These are phyloP conservation scores for Parsonsia alboflavescens DNA, from an alignment of 257 asterid genomes.

Conservation along the genomic window DNA sequence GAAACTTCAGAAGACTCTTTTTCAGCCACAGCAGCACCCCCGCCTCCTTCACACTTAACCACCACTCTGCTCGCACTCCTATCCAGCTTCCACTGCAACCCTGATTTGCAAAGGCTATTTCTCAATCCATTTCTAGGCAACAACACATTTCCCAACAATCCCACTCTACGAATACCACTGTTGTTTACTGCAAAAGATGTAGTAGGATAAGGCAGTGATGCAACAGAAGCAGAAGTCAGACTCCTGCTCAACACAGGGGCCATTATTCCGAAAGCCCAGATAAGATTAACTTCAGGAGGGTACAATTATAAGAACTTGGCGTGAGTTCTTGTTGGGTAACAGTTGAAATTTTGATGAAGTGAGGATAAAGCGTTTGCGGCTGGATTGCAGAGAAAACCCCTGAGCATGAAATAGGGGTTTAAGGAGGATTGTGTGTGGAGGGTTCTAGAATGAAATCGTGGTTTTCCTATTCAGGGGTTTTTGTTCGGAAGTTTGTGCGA, in stretches of 20 bases:
- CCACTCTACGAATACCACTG: slow-evolving; percentile 29
- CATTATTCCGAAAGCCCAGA: slow-evolving; percentile 40
- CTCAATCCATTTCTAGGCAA: slow-evolving; percentile 51
- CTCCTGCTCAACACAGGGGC: slow-evolving; percentile 86
- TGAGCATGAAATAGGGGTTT: slow-evolving; percentile 36
- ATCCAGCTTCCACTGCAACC: slow-evolving; percentile 65
- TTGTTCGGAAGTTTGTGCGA: slow-evolving; percentile 37
- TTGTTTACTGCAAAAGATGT: slow-evolving; percentile 39
- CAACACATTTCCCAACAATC: slow-evolving; percentile 40
- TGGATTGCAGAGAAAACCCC: slow-evolving; percentile 16
- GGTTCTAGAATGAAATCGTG: slow-evolving; percentile 49
- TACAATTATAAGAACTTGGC: background rate
- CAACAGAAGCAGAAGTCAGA: slow-evolving; percentile 51
- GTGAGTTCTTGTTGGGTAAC: slow-evolving; percentile 12
- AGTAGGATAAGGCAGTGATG: slow-evolving; percentile 37
- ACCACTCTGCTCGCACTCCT: slow-evolving; percentile 46
- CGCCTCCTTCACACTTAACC: slow-evolving; percentile 63
- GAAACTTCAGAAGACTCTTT: slow-evolving; percentile 67
- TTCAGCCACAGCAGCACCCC: slow-evolving; percentile 77
- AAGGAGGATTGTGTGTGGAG: slow-evolving; percentile 38
- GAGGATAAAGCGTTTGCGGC: slow-evolving; percentile 4
- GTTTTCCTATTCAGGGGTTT: slow-evolving; percentile 8
- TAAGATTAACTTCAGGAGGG: background rate
- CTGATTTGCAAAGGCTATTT: slow-evolving; percentile 42
- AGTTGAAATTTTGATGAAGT: slow-evolving; percentile 1